Percentiles rank a stretch among this genome's conserved stretches.
phyloP scores from a whole-genome alignment of 2,329 filamentous ascomycete species.

The Sarocladium oryzae region DNA sequence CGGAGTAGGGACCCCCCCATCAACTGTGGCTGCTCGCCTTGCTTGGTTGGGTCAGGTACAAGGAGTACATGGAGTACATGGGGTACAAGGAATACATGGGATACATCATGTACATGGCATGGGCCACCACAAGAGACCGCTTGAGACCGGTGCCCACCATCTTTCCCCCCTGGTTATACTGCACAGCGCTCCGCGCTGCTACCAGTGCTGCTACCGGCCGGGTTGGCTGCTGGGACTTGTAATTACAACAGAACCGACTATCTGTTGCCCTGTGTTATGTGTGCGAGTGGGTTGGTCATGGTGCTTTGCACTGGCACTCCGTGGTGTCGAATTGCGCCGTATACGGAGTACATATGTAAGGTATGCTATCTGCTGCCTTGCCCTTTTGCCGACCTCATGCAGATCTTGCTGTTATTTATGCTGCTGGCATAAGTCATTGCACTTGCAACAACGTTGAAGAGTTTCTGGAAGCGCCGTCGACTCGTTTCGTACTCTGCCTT shows the following conservation, averaged over 20 bases:
- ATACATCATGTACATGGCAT: slow-evolving; percentile 6
- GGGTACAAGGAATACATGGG: slow-evolving; percentile 3
- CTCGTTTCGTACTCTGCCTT: not conserved
- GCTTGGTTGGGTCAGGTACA: not conserved
- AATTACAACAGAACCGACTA: slow-evolving; percentile 7
- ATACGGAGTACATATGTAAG: slow-evolving; percentile 7
- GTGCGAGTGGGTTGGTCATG: too few relatives aligned
- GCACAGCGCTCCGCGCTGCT: not conserved
- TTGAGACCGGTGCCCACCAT: slow-evolving; percentile 7
- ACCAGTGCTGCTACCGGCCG: not conserved
- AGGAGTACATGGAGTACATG: slow-evolving; percentile 1
- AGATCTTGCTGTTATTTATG: not conserved
- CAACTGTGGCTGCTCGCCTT: slow-evolving; percentile 1
- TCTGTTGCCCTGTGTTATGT: not conserved
- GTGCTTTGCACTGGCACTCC: not conserved
- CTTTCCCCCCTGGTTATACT: slow-evolving; percentile 4
- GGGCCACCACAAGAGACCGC: slow-evolving; percentile 1
- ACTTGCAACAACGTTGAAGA: not conserved
- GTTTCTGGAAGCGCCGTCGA: not conserved
- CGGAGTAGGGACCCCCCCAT: not conserved
- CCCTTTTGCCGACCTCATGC: not conserved
- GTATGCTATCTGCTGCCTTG: slow-evolving; percentile 5
- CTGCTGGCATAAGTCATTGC: not conserved
- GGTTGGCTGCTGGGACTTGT: slow-evolving; percentile 3
- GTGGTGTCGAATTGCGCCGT: not conserved